A percentile compares a stretch with the other conserved stretches of the same genome.
phyloP scores from a whole-genome alignment of 2,329 filamentous ascomycete genomes.

The Colletotrichum lini region DNA sequence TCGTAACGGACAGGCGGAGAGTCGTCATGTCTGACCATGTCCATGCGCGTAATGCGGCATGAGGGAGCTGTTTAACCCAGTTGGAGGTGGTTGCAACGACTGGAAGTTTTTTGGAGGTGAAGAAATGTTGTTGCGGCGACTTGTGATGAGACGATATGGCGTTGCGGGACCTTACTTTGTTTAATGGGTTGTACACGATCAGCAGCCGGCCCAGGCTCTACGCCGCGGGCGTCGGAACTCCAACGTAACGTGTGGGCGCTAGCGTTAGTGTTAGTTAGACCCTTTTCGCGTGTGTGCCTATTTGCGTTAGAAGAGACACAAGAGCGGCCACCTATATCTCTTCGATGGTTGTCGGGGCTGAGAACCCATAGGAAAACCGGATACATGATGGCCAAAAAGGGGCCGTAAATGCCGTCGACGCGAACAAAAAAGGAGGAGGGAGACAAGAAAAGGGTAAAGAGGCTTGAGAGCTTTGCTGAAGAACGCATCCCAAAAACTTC shows the following conservation, averaged over 20 bases:
- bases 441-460: not conserved
- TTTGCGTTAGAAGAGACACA: slow-evolving; percentile 4
- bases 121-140: not conserved
- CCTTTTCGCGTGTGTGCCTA: not conserved
- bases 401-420: not conserved
- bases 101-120: not conserved
- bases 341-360: not conserved
- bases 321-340: not conserved
- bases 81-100: slow-evolving; percentile 10
- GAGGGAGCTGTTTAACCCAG: not conserved
- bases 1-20: slow-evolving; percentile 9
- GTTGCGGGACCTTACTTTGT: slow-evolving; percentile 8
- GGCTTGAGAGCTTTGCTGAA: slow-evolving; percentile 27
- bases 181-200: slow-evolving; percentile 25
- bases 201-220: slow-evolving; percentile 28
- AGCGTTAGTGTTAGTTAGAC: not conserved
- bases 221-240: slow-evolving; percentile 10
- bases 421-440: slow-evolving; percentile 5
- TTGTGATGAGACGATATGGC: not conserved
- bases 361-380: too few relatives aligned
- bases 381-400: not conserved
- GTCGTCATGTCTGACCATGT: slow-evolving; percentile 1
- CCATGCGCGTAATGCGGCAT: slow-evolving; percentile 14
- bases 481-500: slow-evolving; percentile 39
- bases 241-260: slow-evolving; percentile 27